These are phyloP conservation scores for Xenosphaeropsis pyriputrescens DNA, from an alignment of 2,329 filamentous ascomycete genomes.

Conservation along the genomic window DNA sequence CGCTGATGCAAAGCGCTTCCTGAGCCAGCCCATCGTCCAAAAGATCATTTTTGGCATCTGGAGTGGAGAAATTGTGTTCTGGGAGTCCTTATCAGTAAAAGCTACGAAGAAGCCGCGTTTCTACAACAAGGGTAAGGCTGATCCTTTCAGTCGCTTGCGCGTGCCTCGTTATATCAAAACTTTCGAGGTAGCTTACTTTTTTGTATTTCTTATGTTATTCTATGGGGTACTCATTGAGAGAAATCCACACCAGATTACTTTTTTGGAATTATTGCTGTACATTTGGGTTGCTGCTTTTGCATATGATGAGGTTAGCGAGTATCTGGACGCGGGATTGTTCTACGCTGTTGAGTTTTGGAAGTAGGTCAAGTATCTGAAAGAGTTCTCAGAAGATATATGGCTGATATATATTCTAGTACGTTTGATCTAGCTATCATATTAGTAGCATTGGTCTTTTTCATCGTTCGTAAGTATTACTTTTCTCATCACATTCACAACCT, in stretches of 20 bases:
- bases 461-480: slow-evolving; percentile 44
- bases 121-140: slow-evolving; percentile 52
- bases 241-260: slow-evolving; percentile 48
- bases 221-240: slow-evolving; percentile 74
- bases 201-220: slow-evolving; percentile 63
- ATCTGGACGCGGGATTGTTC: slow-evolving; percentile 76
- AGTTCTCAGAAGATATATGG: no score
- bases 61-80: slow-evolving; percentile 78
- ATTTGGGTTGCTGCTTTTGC: slow-evolving; percentile 79
- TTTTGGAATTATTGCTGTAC: slow-evolving; percentile 60
- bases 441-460: slow-evolving; percentile 56
- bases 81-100: slow-evolving; percentile 61
- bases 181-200: slow-evolving; percentile 73
- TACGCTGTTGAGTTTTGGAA: slow-evolving; percentile 79
- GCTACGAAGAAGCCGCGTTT: slow-evolving; percentile 63
- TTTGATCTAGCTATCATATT: slow-evolving; percentile 63
- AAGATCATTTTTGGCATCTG: slow-evolving; percentile 75
- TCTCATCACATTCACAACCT: not conserved
- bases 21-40: slow-evolving; percentile 68
- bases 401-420: slow-evolving; percentile 14
- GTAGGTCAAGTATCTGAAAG: slow-evolving; percentile 1
- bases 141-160: slow-evolving; percentile 61
- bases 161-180: slow-evolving; percentile 76
- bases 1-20: slow-evolving; percentile 69
- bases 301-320: slow-evolving; percentile 77